These are phyloP conservation scores for Sclerotinia glacialis DNA, from an alignment of 2,329 filamentous ascomycete genomes.

Conservation along the genomic window DNA sequence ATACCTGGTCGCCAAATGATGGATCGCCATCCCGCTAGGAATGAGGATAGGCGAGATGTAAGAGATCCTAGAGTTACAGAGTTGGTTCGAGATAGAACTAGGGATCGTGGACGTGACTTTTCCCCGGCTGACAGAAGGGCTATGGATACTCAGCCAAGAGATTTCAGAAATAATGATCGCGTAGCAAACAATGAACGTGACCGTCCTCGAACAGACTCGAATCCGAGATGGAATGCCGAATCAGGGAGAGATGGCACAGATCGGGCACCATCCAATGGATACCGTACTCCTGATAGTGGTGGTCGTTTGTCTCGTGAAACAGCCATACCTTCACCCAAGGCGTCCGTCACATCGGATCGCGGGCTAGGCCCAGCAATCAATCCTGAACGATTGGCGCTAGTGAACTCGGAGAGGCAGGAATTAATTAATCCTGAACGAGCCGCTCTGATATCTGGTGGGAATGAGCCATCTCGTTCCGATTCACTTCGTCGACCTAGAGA, in stretches of 20 bases:
- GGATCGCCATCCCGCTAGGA: constrained; percentile 36
- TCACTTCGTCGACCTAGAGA: constrained; percentile 38
- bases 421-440: constrained; percentile 39
- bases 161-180: constrained; percentile 35
- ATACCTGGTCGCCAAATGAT: constrained; percentile 35
- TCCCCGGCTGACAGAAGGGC: constrained; percentile 33
- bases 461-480: constrained; percentile 32
- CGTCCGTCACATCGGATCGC: constrained; percentile 31
- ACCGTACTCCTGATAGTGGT: constrained; percentile 30
- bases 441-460: constrained; percentile 37
- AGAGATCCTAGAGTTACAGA: constrained; percentile 32
- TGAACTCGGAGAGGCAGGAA: constrained; percentile 37
- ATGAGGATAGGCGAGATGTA: constrained; percentile 37
- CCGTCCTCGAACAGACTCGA: constrained; percentile 34
- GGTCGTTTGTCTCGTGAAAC: constrained; percentile 37
- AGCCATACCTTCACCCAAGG: constrained; percentile 36
- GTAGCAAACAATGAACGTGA: constrained; percentile 31
- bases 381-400: constrained; percentile 31
- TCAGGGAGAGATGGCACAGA: constrained; percentile 35
- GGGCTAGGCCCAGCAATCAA: constrained; percentile 26
- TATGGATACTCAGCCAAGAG: constrained; percentile 31
- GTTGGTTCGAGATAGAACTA: constrained; percentile 32
- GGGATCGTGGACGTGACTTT: constrained; percentile 38
- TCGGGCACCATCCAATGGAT: constrained; percentile 28
- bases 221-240: constrained; percentile 36